Conservation (phyloP, 257 asterid genomes). For the Mitragyna speciosa region DNA sequence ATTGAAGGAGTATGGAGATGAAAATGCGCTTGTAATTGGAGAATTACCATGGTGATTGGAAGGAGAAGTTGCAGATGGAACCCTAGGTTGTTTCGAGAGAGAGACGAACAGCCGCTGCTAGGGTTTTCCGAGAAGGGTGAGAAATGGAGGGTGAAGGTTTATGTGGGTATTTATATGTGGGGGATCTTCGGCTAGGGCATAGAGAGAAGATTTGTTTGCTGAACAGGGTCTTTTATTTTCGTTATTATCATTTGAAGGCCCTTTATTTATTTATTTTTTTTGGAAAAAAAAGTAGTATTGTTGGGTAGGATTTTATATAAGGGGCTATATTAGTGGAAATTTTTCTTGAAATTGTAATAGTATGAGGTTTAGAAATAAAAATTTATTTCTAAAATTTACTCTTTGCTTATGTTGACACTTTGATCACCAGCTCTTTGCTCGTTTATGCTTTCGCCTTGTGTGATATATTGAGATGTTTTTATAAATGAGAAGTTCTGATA, state of each 20-base stretch:
- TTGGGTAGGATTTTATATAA: too few relatives aligned
- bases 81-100: neutral
- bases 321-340: too few relatives aligned
- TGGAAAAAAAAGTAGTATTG: too few relatives aligned
- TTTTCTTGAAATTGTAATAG: too few relatives aligned
- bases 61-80: neutral
- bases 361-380: too few relatives aligned
- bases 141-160: neutral
- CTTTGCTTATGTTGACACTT: too few relatives aligned
- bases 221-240: neutral
- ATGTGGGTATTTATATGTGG: neutral
- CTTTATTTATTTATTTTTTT: neutral
- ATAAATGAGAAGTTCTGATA: too few relatives aligned
- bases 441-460: too few relatives aligned
- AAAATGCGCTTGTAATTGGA: too few relatives aligned
- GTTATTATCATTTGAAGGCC: neutral
- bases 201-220: neutral
- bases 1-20: neutral
- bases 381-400: too few relatives aligned
- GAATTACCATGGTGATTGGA: slow-evolving; percentile 29
- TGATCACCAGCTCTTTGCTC: too few relatives aligned
- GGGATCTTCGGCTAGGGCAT: neutral
- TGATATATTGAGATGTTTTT: too few relatives aligned
- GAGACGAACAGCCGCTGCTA: neutral
- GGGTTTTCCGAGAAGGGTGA: slow-evolving; percentile 8